Percentiles rank a stretch among this genome's conserved stretches.
phyloP scores from a whole-genome alignment of 139 green algal species.

The Edaphochlamys debaryana region DNA sequence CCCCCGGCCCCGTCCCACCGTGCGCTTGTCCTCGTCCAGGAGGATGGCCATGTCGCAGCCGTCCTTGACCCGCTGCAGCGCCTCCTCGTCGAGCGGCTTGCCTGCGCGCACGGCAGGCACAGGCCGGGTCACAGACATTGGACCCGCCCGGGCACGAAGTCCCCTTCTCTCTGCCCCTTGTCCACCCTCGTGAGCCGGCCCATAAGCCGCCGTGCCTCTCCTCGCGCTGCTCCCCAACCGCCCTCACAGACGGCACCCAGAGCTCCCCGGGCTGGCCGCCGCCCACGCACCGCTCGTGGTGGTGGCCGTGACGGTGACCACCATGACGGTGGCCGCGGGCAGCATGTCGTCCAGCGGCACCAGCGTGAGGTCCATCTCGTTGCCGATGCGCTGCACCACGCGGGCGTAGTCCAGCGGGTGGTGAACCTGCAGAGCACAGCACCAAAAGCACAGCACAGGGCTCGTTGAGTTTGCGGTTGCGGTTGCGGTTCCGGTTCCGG shows the following conservation, averaged over 20 bases:
- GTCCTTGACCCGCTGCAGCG: conserved; percentile 69
- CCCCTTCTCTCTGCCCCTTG: too few relatives aligned
- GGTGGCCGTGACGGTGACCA: conserved; percentile 73
- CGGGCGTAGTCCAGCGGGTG: conserved; percentile 91
- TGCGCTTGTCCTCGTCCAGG: conserved; percentile 88
- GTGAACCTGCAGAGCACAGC: conserved; percentile 63
- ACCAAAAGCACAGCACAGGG: background rate
- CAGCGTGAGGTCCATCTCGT: conserved; percentile 83
- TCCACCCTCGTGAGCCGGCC: too few relatives aligned
- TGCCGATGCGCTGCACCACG: conserved; percentile 87
- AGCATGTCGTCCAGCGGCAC: conserved; percentile 70
- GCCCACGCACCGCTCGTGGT: conserved; percentile 88
- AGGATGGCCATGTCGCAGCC: conserved; percentile 83
- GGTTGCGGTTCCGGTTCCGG: too few relatives aligned
- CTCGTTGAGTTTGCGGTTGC: background rate
- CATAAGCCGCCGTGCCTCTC: too few relatives aligned
- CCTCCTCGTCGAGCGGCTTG: conserved; percentile 69
- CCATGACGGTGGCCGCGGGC: conserved; percentile 91
- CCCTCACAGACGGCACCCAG: too few relatives aligned
- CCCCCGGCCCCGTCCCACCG: conserved; percentile 37
- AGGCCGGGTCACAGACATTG: too few relatives aligned
- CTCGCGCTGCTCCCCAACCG: too few relatives aligned
- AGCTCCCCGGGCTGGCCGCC: too few relatives aligned
- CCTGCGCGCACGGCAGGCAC: conserved; percentile 75
- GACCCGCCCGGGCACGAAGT: too few relatives aligned